phyloP scores from a whole-genome alignment of 192 early-diverging fungal genomes.

The Geranomyces michiganensis region DNA sequence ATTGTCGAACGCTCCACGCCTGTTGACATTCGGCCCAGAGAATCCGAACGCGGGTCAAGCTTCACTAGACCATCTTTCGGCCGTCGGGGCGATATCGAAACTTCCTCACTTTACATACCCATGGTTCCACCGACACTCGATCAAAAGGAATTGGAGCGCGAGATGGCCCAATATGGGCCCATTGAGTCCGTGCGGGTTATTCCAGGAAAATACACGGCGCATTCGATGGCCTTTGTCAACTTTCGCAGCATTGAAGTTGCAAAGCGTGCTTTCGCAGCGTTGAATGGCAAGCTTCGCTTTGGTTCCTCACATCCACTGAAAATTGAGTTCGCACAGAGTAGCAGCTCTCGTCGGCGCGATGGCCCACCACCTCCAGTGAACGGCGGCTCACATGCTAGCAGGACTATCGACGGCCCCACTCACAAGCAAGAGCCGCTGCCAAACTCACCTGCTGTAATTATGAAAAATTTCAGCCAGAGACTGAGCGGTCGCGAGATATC shows the following conservation, averaged over 20 bases:
- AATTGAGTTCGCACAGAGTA: conserved; percentile 32
- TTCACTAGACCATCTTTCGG: not conserved
- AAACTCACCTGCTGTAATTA: conserved; percentile 19
- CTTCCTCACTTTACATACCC: conserved; percentile 30
- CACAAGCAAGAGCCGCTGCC: not conserved
- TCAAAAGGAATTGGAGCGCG: conserved; percentile 5
- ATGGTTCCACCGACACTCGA: conserved; percentile 23
- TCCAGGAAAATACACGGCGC: conserved; percentile 22
- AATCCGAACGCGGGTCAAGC: not conserved
- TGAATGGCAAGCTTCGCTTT: conserved; percentile 25
- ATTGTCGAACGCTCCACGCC: conserved; percentile 4
- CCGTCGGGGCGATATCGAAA: conserved; percentile 13
- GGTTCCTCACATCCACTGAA: conserved; percentile 21
- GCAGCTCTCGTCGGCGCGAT: not conserved
- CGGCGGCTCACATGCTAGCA: not conserved
- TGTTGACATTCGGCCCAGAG: not conserved
- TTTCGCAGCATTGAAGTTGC: conserved; percentile 15
- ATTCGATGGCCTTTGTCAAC: conserved; percentile 38
- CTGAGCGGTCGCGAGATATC: conserved; percentile 31
- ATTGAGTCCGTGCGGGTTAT: conserved; percentile 31
- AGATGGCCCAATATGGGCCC: conserved; percentile 12
- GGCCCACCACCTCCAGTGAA: not conserved
- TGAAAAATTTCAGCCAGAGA: conserved; percentile 30
- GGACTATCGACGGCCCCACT: not conserved
- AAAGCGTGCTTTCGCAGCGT: conserved; percentile 1